Conservation (phyloP, 352 stramenopile genomes). For the Globisporangium splendens region DNA sequence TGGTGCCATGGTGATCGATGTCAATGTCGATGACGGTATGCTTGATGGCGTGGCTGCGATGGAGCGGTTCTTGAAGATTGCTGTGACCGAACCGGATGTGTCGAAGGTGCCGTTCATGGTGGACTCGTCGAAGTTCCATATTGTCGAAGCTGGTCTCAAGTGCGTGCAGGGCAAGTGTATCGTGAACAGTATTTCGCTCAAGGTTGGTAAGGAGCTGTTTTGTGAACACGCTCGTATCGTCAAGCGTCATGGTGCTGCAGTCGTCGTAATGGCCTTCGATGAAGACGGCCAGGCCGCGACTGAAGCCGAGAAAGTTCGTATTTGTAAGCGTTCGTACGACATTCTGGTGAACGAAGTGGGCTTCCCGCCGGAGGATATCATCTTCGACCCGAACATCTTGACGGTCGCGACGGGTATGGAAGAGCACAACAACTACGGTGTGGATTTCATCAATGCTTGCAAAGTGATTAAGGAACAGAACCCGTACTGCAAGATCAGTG, state of each 20-base stretch:
- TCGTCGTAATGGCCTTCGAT: slow-evolving; percentile 98
- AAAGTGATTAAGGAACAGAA: slow-evolving; percentile 94
- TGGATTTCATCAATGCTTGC: slow-evolving; percentile 97
- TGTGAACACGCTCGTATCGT: slow-evolving; percentile 93
- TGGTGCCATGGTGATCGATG: slow-evolving; percentile 96
- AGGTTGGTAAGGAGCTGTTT: slow-evolving; percentile 96
- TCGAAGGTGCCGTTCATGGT: slow-evolving; percentile 97
- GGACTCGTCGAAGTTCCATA: slow-evolving; percentile 97
- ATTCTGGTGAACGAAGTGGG: slow-evolving; percentile 93
- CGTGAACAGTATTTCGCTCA: slow-evolving; percentile 97
- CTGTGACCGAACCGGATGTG: slow-evolving; percentile 94
- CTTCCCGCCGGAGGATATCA: slow-evolving; percentile 97
- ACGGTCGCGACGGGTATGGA: slow-evolving; percentile 97
- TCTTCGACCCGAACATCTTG: slow-evolving; percentile 98
- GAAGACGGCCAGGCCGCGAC: slow-evolving; percentile 95
- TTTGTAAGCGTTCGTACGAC: slow-evolving; percentile 98
- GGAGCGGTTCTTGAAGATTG: slow-evolving; percentile 98
- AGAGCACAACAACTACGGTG: slow-evolving; percentile 97
- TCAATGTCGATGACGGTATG: slow-evolving; percentile 98
- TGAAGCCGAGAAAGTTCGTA: slow-evolving; percentile 94
- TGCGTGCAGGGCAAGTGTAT: slow-evolving; percentile 97
- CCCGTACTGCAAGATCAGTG: slow-evolving; percentile 95
- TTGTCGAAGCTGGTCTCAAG: slow-evolving; percentile 96
- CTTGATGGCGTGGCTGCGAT: slow-evolving; percentile 94
- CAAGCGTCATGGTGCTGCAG: slow-evolving; percentile 93